A percentile compares a stretch with the other conserved stretches of the same genome.
Evolutionary conservation across 768 basidiomycete species (phyloP).

Genomic region (Boletus eberwhitei): DNA sequence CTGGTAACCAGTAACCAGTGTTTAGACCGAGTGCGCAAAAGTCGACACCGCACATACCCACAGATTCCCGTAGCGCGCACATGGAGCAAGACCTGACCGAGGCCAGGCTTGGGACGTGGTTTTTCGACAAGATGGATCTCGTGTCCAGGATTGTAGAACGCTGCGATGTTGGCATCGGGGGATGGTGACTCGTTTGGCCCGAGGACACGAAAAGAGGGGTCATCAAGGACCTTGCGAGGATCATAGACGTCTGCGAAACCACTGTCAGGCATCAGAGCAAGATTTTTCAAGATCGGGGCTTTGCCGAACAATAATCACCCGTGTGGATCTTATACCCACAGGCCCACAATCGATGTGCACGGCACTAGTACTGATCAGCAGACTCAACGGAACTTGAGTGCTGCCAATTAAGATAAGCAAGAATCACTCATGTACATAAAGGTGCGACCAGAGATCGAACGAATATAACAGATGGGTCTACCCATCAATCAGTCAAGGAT

Average conservation of each 20-base stretch:
- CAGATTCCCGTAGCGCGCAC: conserved; percentile 70
- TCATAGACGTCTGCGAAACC: conserved; percentile 44
- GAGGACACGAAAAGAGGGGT: conserved; percentile 54
- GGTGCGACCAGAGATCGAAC: neutral
- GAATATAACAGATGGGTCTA: neutral
- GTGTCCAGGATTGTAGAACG: conserved; percentile 60
- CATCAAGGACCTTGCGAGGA: conserved; percentile 53
- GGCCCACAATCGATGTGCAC: neutral
- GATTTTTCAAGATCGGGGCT: neutral
- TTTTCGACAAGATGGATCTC: conserved; percentile 69
- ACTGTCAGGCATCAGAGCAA: conserved; percentile 18
- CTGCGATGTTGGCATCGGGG: conserved; percentile 51
- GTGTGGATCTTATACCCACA: neutral
- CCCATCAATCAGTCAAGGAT: neutral
- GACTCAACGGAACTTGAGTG: no score
- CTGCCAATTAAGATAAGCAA: no score
- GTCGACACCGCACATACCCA: conserved; percentile 41
- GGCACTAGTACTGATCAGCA: no score
- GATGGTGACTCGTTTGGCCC: conserved; percentile 48
- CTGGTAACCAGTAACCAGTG: conserved; percentile 28
- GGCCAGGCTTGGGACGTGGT: conserved; percentile 55
- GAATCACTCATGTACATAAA: no score
- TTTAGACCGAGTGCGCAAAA: neutral
- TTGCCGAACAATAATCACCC: neutral
- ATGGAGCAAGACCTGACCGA: conserved; percentile 63